Conservation (phyloP, 202 grass and related monocot genomes). For the Eragrostis tef region DNA sequence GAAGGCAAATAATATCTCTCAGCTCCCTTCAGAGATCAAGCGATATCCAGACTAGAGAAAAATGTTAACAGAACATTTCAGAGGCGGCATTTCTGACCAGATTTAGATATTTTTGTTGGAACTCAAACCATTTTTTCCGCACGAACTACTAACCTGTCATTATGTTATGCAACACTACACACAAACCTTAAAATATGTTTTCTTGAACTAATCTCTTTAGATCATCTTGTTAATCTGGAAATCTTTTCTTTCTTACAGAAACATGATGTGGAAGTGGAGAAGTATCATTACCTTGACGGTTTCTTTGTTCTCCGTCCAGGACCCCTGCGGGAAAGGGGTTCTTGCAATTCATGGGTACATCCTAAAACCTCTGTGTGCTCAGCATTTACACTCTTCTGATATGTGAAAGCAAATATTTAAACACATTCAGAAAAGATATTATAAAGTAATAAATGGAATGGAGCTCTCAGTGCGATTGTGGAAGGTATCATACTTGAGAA, state of each 20-base stretch:
- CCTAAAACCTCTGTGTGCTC: constrained; percentile 14
- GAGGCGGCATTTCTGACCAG: background rate
- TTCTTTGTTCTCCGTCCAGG: constrained; percentile 51
- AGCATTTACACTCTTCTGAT: constrained; percentile 43
- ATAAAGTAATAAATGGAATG: constrained; percentile 7
- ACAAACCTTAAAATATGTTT: background rate
- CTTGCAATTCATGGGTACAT: constrained; percentile 41
- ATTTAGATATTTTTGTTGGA: background rate
- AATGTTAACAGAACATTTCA: constrained; percentile 14
- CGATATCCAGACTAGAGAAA: constrained; percentile 1
- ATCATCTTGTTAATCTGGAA: constrained; percentile 16
- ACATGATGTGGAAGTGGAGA: constrained; percentile 11
- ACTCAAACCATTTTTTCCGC: background rate
- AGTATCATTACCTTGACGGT: constrained; percentile 42
- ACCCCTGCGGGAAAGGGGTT: constrained; percentile 31
- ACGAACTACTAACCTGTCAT: background rate
- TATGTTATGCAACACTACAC: background rate
- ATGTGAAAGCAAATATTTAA: constrained; percentile 32
- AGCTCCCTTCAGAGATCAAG: constrained; percentile 2
- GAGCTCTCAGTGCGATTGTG: background rate
- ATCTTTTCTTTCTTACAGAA: background rate
- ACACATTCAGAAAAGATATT: constrained; percentile 12
- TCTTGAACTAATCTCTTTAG: constrained; percentile 26
- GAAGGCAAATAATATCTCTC: background rate
- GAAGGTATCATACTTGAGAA: constrained; percentile 43